These are phyloP conservation scores for Solanum clarkiae DNA, from an alignment of 257 asterid genomes.

Conservation along the genomic window DNA sequence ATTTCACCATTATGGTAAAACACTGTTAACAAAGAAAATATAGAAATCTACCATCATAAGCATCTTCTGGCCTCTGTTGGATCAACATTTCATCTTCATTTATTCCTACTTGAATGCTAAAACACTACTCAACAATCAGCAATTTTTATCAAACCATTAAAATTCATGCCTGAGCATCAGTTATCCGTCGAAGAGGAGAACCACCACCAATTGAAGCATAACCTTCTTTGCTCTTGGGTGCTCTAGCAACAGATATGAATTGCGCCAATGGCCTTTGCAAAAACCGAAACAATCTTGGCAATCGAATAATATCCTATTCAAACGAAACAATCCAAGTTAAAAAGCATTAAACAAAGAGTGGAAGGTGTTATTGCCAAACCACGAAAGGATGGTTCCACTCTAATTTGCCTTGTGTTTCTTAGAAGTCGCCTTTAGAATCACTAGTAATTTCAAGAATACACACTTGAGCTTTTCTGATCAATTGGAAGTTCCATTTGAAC, in stretches of 20 bases:
- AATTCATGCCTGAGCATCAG: conserved; percentile 82
- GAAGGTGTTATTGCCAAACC: background rate
- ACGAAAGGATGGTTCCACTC: background rate
- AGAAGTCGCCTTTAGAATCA: background rate
- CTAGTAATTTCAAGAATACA: background rate
- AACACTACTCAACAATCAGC: background rate
- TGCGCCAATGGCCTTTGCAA: conserved; percentile 95
- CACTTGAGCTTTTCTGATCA: background rate
- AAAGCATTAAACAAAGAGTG: background rate
- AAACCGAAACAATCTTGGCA: conserved; percentile 90
- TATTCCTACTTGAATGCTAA: background rate
- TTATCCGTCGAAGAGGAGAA: conserved; percentile 94
- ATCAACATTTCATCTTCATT: background rate
- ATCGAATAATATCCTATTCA: conserved; percentile 82
- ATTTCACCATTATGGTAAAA: background rate
- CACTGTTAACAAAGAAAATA: background rate
- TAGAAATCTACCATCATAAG: background rate
- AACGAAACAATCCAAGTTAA: conserved; percentile 10
- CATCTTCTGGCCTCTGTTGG: background rate
- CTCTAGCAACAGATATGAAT: conserved; percentile 85
- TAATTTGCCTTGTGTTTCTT: background rate
- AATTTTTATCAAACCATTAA: background rate
- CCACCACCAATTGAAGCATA: conserved; percentile 99
- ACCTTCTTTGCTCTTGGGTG: conserved; percentile 97
- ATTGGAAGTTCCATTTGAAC: background rate